phyloP scores from a whole-genome alignment of 352 stramenopile genomes.

The Phytophthora kernoviae region DNA sequence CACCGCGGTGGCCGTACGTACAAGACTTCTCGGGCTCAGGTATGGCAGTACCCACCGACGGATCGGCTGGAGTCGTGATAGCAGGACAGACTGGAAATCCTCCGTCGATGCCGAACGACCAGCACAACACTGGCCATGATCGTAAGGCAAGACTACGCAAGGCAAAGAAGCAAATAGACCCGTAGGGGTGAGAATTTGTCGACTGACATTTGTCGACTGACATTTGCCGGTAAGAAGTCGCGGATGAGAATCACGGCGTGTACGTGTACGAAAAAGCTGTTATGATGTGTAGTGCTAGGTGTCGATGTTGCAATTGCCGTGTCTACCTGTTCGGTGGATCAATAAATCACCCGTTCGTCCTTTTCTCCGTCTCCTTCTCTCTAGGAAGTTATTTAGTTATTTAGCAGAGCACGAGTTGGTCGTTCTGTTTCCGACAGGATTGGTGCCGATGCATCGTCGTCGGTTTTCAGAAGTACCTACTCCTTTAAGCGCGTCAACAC shows the following conservation, averaged over 20 bases:
- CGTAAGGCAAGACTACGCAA: not conserved
- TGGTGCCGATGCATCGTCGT: not conserved
- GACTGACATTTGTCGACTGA: not conserved
- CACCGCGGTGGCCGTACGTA: not conserved
- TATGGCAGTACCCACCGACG: too few relatives aligned
- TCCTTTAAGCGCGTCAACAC: slow-evolving; percentile 25
- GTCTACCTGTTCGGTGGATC: too few relatives aligned
- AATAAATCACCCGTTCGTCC: too few relatives aligned
- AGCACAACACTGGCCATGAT: not conserved
- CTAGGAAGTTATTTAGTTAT: too few relatives aligned
- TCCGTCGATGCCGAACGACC: not conserved
- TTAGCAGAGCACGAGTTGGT: not conserved
- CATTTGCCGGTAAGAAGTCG: too few relatives aligned
- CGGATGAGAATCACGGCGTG: too few relatives aligned
- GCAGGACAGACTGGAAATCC: too few relatives aligned
- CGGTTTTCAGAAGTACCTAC: not conserved
- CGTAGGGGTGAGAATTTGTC: not conserved
- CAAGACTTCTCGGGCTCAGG: not conserved
- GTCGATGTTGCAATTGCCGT: too few relatives aligned
- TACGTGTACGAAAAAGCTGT: too few relatives aligned
- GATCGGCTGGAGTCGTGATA: not conserved
- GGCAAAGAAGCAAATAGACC: not conserved
- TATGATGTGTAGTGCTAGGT: too few relatives aligned
- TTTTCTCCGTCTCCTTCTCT: too few relatives aligned
- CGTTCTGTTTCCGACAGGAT: not conserved